Percentiles rank a stretch among this genome's conserved stretches.
Evolutionary conservation across 352 stramenopile genomes (phyloP).

Genomic region (Globisporangium radiosum): DNA sequence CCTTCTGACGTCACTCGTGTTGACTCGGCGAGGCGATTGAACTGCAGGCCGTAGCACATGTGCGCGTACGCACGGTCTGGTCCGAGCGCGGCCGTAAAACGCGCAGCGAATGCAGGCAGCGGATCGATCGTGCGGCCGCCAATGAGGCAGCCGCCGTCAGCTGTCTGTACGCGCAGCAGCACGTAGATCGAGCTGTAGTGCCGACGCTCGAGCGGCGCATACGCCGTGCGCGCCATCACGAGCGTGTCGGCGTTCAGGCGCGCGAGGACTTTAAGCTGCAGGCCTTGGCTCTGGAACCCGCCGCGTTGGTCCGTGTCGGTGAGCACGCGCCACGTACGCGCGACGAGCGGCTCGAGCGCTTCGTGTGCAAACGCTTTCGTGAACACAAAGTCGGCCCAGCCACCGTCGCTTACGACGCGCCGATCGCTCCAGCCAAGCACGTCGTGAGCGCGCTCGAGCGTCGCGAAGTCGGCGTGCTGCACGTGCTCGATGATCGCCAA

Average conservation of each 20-base stretch:
- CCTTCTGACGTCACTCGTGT: constrained; percentile 4
- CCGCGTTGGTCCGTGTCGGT: constrained; percentile 13
- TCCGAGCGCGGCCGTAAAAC: constrained; percentile 3
- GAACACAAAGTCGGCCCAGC: constrained; percentile 22
- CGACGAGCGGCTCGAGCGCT: constrained; percentile 12
- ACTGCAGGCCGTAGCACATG: constrained; percentile 24
- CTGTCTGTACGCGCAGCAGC: constrained; percentile 11
- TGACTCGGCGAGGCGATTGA: constrained; percentile 5
- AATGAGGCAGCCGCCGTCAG: constrained; percentile 15
- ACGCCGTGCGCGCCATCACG: constrained; percentile 18
- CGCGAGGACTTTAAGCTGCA: constrained; percentile 35
- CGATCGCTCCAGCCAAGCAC: constrained; percentile 30
- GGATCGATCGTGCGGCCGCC: constrained; percentile 19
- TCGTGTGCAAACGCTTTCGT: constrained; percentile 21
- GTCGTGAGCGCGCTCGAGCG: constrained; percentile 15
- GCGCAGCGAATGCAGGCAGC: constrained; percentile 17
- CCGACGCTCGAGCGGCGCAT: constrained; percentile 13
- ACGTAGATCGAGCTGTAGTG: constrained; percentile 18
- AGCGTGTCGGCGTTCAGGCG: constrained; percentile 17
- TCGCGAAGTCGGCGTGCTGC: background rate
- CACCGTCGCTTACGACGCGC: constrained; percentile 5
- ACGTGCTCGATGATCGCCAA: constrained; percentile 17
- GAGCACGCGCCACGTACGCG: constrained; percentile 24
- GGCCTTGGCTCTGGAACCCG: constrained; percentile 22
- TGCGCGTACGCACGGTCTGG: constrained; percentile 12